Base-by-base conservation (phyloP, 345 rosid species). In the Salix suchowensis region DNA sequence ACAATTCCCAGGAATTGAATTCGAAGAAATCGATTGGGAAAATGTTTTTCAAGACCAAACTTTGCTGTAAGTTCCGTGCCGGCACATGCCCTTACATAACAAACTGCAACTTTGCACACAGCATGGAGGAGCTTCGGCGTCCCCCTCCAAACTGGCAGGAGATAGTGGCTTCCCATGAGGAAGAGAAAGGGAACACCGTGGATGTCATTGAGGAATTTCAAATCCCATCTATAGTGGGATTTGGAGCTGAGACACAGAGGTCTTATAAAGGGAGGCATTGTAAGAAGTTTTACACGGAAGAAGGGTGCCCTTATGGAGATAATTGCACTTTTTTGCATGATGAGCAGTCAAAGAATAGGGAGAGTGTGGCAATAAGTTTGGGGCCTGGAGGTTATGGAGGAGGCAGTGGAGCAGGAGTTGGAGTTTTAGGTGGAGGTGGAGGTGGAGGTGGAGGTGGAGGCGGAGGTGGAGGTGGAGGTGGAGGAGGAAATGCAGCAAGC, bases 261-360 rank as follows among this genome's bases (percentile, higher is more conserved):
- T 88, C 90, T 5, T 90, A 75, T 80, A 96, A 96, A 84, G 94
- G 99, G 70, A 88, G 96, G 68, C 97, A 93, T 81, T 96, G 99
- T 84, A 93, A 96, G 87, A 96, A 96, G 91, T 93, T 90, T 77
- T 96, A 90, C 65, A 93, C 94, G 2, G 97, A 93, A 80, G 98
- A 96, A 84, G 98, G 99, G 46, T 96, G 98, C 65, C 98, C 99
- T 2, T 92, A 96, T 80, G 98, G 99, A 28, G 99, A 96, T 40
- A 91, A 77, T 60, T 96, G 98, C 78, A 91, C 98, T 5, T 92
- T 96, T 83, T 67, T 92, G 83, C 99, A 92, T 6, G 98, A 96
- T 40, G 98, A 96, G 81, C 93, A 91, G 80, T 91, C 97, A 4
- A 93, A 91, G 91, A 90, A 96, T 78, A 81, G 97, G 80, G 99